These are phyloP conservation scores for Misopates orontium DNA, from an alignment of 257 asterid genomes.

Conservation along the genomic window DNA sequence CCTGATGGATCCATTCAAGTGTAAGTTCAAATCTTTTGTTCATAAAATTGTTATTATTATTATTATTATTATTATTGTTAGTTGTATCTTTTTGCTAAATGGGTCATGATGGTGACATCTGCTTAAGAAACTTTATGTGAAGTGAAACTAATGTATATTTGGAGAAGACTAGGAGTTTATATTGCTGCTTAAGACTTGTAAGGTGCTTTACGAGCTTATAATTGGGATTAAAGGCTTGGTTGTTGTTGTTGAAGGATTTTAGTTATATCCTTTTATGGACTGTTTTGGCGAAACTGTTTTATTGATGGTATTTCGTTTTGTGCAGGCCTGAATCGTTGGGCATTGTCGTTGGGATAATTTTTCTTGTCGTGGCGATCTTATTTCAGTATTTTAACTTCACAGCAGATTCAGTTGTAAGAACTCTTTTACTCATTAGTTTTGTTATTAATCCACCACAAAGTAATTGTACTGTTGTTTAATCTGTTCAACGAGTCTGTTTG, in stretches of 20 bases:
- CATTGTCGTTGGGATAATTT: slow-evolving; percentile 75
- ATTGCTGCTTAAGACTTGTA: not conserved
- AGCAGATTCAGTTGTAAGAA: slow-evolving; percentile 66
- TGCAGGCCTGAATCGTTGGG: slow-evolving; percentile 98
- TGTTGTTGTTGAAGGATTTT: not conserved
- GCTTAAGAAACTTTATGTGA: too few species aligned
- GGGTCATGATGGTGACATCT: too few species aligned
- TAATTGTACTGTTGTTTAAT: too few species aligned
- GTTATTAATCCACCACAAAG: not conserved
- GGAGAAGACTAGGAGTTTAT: not conserved
- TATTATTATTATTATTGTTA: not conserved
- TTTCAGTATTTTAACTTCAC: slow-evolving; percentile 74
- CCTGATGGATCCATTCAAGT: slow-evolving; percentile 87
- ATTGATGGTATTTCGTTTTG: slow-evolving; percentile 21
- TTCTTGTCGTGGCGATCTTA: slow-evolving; percentile 75
- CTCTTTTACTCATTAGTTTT: not conserved
- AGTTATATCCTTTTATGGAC: not conserved
- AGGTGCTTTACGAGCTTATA: not conserved
- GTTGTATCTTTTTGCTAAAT: too few species aligned
- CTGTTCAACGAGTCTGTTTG: not conserved
- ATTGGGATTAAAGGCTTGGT: not conserved
- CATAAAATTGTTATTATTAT: not conserved
- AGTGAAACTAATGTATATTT: not conserved
- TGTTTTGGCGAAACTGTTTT: slow-evolving; percentile 24
- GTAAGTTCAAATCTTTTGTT: slow-evolving; percentile 43